Evolutionary conservation across 1,139 yeast species (phyloP), one percentile per base, ranked within the genome.

Genomic region (Debaryomyces sp.): DNA sequence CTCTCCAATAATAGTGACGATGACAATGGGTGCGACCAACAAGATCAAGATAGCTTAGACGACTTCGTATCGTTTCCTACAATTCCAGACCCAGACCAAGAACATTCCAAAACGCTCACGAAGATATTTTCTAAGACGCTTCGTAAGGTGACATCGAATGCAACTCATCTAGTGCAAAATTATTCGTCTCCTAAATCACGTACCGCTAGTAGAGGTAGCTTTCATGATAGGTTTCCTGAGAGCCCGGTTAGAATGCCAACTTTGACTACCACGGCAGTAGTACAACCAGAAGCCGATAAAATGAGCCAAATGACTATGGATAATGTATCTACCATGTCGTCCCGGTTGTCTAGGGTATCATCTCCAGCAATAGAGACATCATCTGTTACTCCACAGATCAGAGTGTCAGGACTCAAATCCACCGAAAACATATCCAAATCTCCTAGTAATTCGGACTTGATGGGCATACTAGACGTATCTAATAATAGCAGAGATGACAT

Each of bases 61-160:
- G 80, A 75, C 54, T 76, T 66, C 53, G 69, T 70, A 23, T 75
- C 80, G 36, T 76, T 76, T 50, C 81, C 81, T 10, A 70, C 73
- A 6, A 59, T 75, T 9, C 77, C 80, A 4, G 80, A 76, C 55
- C 80, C 80, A 1, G 75, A 75, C 50, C 60, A 63, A 34, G 71
- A 70, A 23, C 61, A 61, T 35, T 52, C 66, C 43, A 64, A 62
- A 52, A 68, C 70, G 7, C 61, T 73, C 8, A 60, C 70, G 6
- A 64, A 68, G 9, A 62, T 76, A 34, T 60, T 76, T 53, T 61
- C 77, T 35, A 70, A 66, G 43, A 76, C 81, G 1, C 57, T 76
- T n/a, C 62, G 78, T 32, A 68, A 76, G 49, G 80, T 76, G 24
- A 76, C 80, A 36, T 70, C 68, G 49, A 76, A 75, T 56, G 81